A percentile compares a stretch with the other conserved stretches of the same genome.
Conservation (phyloP, 352 stramenopile species). For the Phytophthora foliorum region DNA sequence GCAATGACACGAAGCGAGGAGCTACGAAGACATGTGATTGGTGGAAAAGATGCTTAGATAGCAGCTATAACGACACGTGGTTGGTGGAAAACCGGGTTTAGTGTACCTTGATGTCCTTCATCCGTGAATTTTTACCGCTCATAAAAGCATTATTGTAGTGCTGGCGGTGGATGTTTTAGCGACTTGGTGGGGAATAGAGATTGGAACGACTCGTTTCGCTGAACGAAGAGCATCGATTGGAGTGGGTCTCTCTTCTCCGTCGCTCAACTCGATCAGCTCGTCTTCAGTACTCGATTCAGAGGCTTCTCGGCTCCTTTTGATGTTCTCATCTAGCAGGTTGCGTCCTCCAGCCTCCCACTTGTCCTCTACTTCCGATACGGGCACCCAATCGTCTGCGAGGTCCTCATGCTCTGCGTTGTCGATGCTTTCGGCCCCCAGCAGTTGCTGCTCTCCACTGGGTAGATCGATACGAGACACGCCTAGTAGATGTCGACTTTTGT, state of each 20-base stretch:
- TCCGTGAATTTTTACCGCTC: too few relatives aligned
- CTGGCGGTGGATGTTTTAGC: slow-evolving; percentile 3
- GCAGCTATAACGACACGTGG: too few relatives aligned
- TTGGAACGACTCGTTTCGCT: slow-evolving; percentile 2
- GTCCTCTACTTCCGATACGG: slow-evolving; percentile 21
- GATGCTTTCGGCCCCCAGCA: slow-evolving; percentile 19
- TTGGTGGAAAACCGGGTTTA: too few relatives aligned
- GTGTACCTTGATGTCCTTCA: too few relatives aligned
- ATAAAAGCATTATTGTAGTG: not conserved
- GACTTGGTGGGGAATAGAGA: not conserved
- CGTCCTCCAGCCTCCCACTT: slow-evolving; percentile 31
- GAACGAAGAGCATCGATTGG: slow-evolving; percentile 10
- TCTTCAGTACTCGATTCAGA: slow-evolving; percentile 37
- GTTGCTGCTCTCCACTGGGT: slow-evolving; percentile 13
- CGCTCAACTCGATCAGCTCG: slow-evolving; percentile 50
- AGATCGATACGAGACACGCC: slow-evolving; percentile 21
- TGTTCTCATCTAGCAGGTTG: slow-evolving; percentile 29
- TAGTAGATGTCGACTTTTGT: slow-evolving; percentile 13
- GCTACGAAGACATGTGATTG: slow-evolving; percentile 29
- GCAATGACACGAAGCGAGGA: slow-evolving; percentile 5
- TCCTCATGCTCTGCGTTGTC: slow-evolving; percentile 20
- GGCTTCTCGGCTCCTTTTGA: not conserved
- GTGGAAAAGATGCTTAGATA: too few relatives aligned
- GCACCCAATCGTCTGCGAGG: slow-evolving; percentile 10
- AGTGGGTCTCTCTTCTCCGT: slow-evolving; percentile 39